phyloP scores from a whole-genome alignment of 2,329 filamentous ascomycete genomes.

The Diaporthe sp. region DNA sequence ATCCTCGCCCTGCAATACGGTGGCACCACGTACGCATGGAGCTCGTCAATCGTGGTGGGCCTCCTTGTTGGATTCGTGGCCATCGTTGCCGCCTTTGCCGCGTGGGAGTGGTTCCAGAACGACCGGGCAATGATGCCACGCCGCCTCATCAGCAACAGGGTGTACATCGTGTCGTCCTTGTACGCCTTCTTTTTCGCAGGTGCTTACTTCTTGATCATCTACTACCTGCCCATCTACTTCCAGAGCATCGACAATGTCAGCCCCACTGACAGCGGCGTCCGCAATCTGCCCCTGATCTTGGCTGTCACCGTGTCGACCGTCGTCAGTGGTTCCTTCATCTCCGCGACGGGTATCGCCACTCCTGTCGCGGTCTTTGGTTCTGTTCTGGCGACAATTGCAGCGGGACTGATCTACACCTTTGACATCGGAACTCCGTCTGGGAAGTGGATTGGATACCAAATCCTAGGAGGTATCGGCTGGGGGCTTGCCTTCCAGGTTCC shows the following conservation, averaged over 20 bases:
- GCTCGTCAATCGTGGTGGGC: slow-evolving; percentile 51
- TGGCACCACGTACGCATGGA: slow-evolving; percentile 56
- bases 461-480: slow-evolving; percentile 61
- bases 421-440: slow-evolving; percentile 49
- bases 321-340: slow-evolving; percentile 52
- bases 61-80: slow-evolving; percentile 50
- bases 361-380: slow-evolving; percentile 56
- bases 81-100: slow-evolving; percentile 48
- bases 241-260: slow-evolving; percentile 60
- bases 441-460: slow-evolving; percentile 64
- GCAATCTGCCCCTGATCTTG: slow-evolving; percentile 58
- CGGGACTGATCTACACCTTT: slow-evolving; percentile 55
- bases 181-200: slow-evolving; percentile 60
- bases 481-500: slow-evolving; percentile 62
- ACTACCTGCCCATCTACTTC: slow-evolving; percentile 67
- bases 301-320: slow-evolving; percentile 55
- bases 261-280: slow-evolving; percentile 55
- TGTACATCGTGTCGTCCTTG: slow-evolving; percentile 58
- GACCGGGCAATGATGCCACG: slow-evolving; percentile 65
- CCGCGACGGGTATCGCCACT: slow-evolving; percentile 49
- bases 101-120: slow-evolving; percentile 54
- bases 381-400: slow-evolving; percentile 53
- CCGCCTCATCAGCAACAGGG: slow-evolving; percentile 58
- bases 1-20: slow-evolving; percentile 61
- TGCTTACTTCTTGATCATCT: slow-evolving; percentile 60